Evolutionary conservation across 2,329 filamentous ascomycete genomes (phyloP).

Genomic region (Dothidotthia symphoricarpi): DNA sequence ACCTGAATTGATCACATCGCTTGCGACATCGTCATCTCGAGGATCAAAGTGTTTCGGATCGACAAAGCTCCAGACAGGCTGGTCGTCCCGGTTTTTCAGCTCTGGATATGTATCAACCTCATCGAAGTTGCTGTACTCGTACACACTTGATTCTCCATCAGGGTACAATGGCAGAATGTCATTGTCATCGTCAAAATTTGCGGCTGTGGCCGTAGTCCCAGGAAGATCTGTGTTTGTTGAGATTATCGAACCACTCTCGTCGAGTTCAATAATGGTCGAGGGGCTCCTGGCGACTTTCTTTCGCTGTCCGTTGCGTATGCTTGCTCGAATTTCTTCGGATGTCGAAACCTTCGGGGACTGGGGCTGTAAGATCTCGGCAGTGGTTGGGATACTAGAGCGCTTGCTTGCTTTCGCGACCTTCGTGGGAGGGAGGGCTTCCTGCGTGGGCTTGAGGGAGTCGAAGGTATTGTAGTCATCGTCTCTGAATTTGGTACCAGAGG

Average conservation of each 20-base stretch:
- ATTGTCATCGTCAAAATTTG: conserved; percentile 29
- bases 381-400: too few relatives aligned
- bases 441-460: too few relatives aligned
- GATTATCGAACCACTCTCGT: conserved; percentile 36
- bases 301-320: too few relatives aligned
- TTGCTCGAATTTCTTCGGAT: too few relatives aligned
- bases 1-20: conserved; percentile 23
- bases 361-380: too few relatives aligned
- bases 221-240: conserved; percentile 34
- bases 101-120: conserved; percentile 12
- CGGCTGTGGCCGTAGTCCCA: conserved; percentile 37
- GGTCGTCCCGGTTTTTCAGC: conserved; percentile 6
- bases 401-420: too few relatives aligned
- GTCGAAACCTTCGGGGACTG: too few relatives aligned
- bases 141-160: conserved; percentile 26
- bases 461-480: too few relatives aligned
- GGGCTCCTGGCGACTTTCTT: too few relatives aligned
- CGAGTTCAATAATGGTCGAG: too few relatives aligned
- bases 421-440: too few relatives aligned
- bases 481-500: too few relatives aligned
- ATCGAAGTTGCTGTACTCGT: conserved; percentile 18
- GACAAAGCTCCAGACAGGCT: conserved; percentile 26
- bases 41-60: conserved; percentile 1
- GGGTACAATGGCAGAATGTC: conserved; percentile 14
- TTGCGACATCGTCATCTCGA: conserved; percentile 20